Conservation (phyloP, 805 yeast genomes). For the Metschnikowia gelsemii region DNA sequence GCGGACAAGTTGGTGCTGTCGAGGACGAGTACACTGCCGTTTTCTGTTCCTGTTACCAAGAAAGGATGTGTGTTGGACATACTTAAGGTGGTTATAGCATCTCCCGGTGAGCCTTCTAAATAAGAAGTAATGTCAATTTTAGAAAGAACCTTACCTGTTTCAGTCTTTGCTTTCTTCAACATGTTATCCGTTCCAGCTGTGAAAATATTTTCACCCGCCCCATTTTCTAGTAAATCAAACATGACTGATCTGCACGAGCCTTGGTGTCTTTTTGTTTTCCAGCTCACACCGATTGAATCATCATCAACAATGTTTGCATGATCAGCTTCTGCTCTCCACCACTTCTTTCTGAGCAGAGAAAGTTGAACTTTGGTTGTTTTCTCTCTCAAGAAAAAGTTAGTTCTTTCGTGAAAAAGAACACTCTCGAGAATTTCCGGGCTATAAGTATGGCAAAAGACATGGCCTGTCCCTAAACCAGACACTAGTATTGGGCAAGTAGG, state of each 20-base stretch:
- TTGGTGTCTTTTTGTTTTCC: conserved; percentile 92
- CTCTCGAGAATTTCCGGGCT: conserved; percentile 48
- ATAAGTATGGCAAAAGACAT: conserved; percentile 61
- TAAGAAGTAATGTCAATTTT: conserved; percentile 40
- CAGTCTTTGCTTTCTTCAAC: conserved; percentile 68
- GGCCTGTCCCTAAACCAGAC: conserved; percentile 82
- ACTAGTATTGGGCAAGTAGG: conserved; percentile 65
- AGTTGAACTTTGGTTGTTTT: conserved; percentile 24
- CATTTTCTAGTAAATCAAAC: conserved; percentile 52
- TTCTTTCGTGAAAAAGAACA: conserved; percentile 24
- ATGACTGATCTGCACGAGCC: conserved; percentile 77
- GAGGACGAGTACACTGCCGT: conserved; percentile 62
- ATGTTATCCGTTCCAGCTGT: conserved; percentile 80
- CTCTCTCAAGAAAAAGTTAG: conserved; percentile 22
- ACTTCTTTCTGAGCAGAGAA: conserved; percentile 38
- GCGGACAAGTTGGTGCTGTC: conserved; percentile 56
- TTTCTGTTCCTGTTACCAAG: conserved; percentile 63
- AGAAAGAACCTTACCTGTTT: conserved; percentile 71
- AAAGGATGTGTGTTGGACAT: conserved; percentile 49
- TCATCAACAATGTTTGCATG: conserved; percentile 26
- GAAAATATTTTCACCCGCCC: conserved; percentile 52
- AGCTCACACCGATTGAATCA: conserved; percentile 40
- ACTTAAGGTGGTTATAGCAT: conserved; percentile 43
- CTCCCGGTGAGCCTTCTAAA: conserved; percentile 23
- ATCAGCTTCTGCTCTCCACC: conserved; percentile 46